Base-by-base conservation (phyloP, 148 eudicot genomes). In the Vaccinium myrtillus region DNA sequence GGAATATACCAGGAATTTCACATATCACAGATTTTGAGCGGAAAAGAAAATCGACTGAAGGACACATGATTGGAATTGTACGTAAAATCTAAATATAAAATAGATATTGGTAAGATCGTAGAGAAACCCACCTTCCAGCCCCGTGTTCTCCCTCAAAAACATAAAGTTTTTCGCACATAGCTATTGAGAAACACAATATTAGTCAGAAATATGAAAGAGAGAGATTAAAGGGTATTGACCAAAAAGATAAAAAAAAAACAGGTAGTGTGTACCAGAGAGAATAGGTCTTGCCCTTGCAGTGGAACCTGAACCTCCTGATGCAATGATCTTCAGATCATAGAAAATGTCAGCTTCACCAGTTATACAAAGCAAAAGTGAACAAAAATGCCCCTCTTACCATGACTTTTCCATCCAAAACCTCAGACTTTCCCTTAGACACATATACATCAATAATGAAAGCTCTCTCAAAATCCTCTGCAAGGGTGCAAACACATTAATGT, bases 71-170 rank as follows among this genome's bases (percentile, higher is more conserved):
- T 59, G 36, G 58, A 32, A 79, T 9, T 30, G 69, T 36, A 55
- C 30, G 23, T 11, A 16, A 67, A 70, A 46, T 48, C 16, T 16
- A 49, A 53, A 30, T 48, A 77, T 53, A 50, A 71, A 23, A 76
- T 23, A 51, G 12, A 77, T 59, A 54, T 27, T 71, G 36, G n/a
- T 36, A 76, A 50, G 56, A 39, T 15, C 15, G 8, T 36, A 11
- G 84, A 85, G 86, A 86, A 85, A 81, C 89, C 58, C 79, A 94
- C 99, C 99, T 93, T 90, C 94, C 97, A 85, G 95, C 97, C 82
- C 97, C 95, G 80, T 89, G 85, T 79, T 91, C 97, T 69, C 95
- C 97, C 81, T 94, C 95, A 85, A 96, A 91, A 30, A 90, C 59
- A 83, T 88, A 91, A 76, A 93, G 90, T 81, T 89, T 93, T 25